Evolutionary conservation across 305 asterid species (phyloP).

Genomic region (Lippia alba): DNA sequence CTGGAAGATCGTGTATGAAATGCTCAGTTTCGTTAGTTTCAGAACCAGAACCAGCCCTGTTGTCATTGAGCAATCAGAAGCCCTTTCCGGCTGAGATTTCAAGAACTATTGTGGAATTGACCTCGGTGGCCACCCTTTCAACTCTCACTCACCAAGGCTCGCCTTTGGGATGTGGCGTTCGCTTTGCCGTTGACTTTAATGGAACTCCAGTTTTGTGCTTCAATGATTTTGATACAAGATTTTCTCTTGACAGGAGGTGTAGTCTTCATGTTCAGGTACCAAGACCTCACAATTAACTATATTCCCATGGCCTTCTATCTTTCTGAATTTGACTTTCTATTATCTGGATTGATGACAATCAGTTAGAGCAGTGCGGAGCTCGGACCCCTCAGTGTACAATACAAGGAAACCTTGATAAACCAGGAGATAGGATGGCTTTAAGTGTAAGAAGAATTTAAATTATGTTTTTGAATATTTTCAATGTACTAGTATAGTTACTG

Average conservation of each 20-base stretch:
- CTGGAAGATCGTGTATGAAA: constrained; percentile 42
- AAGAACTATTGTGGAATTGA: constrained; percentile 73
- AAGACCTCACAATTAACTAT: background rate
- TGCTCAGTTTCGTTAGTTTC: constrained; percentile 70
- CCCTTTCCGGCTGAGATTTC: constrained; percentile 88
- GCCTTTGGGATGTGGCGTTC: constrained; percentile 84
- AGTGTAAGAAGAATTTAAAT: constrained; percentile 45
- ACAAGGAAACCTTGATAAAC: constrained; percentile 69
- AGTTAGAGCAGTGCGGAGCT: constrained; percentile 82
- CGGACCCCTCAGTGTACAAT: constrained; percentile 90
- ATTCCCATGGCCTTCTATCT: background rate
- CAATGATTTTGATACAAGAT: constrained; percentile 43
- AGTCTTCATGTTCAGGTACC: constrained; percentile 81
- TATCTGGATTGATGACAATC: constrained; percentile 18
- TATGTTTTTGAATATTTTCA: background rate
- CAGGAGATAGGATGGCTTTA: constrained; percentile 56
- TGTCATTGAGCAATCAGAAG: constrained; percentile 49
- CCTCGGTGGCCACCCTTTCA: constrained; percentile 81
- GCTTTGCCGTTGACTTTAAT: constrained; percentile 72
- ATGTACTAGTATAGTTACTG: constrained; percentile 11
- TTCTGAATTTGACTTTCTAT: constrained; percentile 4
- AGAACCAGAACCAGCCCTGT: constrained; percentile 63
- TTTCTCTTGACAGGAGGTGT: constrained; percentile 54
- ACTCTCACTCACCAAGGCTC: constrained; percentile 66
- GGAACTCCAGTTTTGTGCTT: constrained; percentile 79